These are phyloP conservation scores for Colletotrichum neosansevieriae DNA, from an alignment of 2,329 filamentous ascomycete species.

Conservation along the genomic window DNA sequence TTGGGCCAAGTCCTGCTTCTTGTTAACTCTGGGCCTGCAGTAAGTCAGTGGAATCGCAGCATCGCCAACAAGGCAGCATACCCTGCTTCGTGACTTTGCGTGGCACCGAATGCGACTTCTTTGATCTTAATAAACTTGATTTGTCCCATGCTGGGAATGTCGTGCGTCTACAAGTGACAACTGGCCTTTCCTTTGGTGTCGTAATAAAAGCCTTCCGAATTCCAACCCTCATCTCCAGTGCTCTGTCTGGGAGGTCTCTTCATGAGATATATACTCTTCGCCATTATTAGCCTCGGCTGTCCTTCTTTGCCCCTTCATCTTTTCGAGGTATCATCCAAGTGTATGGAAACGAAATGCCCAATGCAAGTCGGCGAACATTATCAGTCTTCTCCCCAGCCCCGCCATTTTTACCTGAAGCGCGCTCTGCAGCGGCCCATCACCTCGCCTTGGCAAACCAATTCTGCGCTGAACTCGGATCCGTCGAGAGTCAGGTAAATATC, in stretches of 20 bases:
- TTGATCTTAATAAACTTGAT: conserved; percentile 29
- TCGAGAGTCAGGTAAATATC: conserved; percentile 93
- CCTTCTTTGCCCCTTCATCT: conserved; percentile 33
- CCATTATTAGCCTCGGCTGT: conserved; percentile 39
- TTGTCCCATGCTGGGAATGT: conserved; percentile 37
- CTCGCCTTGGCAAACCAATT: conserved; percentile 98
- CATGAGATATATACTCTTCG: conserved; percentile 39
- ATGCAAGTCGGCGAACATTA: conserved; percentile 29
- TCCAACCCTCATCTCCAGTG: conserved; percentile 31
- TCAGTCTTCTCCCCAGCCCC: conserved; percentile 19
- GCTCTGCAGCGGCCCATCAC: conserved; percentile 98
- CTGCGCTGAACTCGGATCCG: conserved; percentile 97
- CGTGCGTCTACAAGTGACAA: conserved; percentile 37
- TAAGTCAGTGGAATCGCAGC: neutral
- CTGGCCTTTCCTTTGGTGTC: conserved; percentile 37
- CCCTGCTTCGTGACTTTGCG: neutral
- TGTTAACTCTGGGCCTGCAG: conserved; percentile 2
- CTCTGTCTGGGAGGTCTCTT: conserved; percentile 36
- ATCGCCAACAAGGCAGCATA: neutral
- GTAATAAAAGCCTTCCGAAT: conserved; percentile 33
- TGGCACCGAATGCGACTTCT: neutral
- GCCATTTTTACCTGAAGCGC: conserved; percentile 75
- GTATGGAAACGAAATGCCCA: conserved; percentile 39
- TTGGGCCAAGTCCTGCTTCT: neutral
- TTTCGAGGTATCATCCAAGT: conserved; percentile 43